These are phyloP conservation scores for Avena sativa DNA, from an alignment of 176 grass and related monocot species.

Conservation along the genomic window DNA sequence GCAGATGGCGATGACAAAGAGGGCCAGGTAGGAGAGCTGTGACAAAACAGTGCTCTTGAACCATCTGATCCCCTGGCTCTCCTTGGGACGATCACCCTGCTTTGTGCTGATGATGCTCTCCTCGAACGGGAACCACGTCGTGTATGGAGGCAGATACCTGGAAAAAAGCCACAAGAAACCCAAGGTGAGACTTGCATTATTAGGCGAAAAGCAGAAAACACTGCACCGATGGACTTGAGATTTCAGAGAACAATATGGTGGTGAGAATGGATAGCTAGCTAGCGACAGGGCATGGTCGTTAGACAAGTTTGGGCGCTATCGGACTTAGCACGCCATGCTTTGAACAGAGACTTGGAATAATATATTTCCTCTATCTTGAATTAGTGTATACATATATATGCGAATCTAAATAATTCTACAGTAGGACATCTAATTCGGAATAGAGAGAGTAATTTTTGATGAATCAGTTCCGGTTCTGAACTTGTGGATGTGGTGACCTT, in stretches of 20 bases:
- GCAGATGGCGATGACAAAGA: slow-evolving; percentile 69
- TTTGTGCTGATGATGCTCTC: slow-evolving; percentile 30
- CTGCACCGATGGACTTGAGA: background rate
- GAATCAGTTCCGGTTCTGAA: background rate
- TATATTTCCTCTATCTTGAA: background rate
- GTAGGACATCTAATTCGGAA: too few relatives aligned
- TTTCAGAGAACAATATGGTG: background rate
- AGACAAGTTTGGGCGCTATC: background rate
- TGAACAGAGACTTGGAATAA: background rate
- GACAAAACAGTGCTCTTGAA: slow-evolving; percentile 55
- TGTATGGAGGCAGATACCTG: slow-evolving; percentile 76
- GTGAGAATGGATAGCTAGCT: background rate
- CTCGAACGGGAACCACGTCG: slow-evolving; percentile 60
- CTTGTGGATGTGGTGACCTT: background rate
- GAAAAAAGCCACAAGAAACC: background rate
- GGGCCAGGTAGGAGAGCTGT: slow-evolving; percentile 55
- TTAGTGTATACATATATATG: too few relatives aligned
- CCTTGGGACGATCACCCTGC: background rate
- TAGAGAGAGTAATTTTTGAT: too few relatives aligned
- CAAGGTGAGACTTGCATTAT: too few relatives aligned
- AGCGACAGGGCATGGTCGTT: background rate
- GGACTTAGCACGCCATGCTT: background rate
- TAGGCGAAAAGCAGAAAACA: too few relatives aligned
- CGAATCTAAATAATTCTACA: too few relatives aligned
- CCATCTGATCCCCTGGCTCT: slow-evolving; percentile 36